phyloP scores from a whole-genome alignment of 305 asterid genomes.

The Andrographis paniculata region DNA sequence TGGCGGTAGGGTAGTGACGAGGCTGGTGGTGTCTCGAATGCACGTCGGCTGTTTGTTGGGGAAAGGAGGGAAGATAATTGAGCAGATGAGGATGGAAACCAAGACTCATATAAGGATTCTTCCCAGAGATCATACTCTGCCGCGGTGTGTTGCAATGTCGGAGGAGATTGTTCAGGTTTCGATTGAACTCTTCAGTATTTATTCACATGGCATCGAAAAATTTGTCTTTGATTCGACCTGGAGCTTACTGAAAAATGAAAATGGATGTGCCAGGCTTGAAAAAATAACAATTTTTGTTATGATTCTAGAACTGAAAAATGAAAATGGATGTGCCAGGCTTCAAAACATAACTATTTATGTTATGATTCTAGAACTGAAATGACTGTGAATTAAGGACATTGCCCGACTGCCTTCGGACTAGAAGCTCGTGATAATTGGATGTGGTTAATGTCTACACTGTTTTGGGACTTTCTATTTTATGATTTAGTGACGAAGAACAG shows the following conservation, averaged over 20 bases:
- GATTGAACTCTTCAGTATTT: conserved; percentile 23
- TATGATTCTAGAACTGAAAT: no score
- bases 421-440: conserved; percentile 10
- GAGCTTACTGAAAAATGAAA: no score
- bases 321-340: no score
- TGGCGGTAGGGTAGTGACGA: conserved; percentile 52
- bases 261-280: no score
- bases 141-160: conserved; percentile 74
- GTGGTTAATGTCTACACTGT: background rate
- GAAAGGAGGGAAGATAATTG: conserved; percentile 91
- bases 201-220: conserved; percentile 20
- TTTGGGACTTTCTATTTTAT: conserved; percentile 1
- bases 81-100: conserved; percentile 88
- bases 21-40: conserved; percentile 80
- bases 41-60: conserved; percentile 91
- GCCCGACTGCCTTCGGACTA: no score
- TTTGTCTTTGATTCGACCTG: no score
- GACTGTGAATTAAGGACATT: no score
- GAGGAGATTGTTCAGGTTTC: conserved; percentile 99
- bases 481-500: conserved; percentile 12
- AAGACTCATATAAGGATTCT: conserved; percentile 81
- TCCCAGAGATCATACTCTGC: conserved; percentile 74
- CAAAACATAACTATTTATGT: no score
- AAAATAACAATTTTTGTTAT: no score
- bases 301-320: no score